Conservation (phyloP, 2,329 filamentous ascomycete species). For the Ophiostoma piceae region DNA sequence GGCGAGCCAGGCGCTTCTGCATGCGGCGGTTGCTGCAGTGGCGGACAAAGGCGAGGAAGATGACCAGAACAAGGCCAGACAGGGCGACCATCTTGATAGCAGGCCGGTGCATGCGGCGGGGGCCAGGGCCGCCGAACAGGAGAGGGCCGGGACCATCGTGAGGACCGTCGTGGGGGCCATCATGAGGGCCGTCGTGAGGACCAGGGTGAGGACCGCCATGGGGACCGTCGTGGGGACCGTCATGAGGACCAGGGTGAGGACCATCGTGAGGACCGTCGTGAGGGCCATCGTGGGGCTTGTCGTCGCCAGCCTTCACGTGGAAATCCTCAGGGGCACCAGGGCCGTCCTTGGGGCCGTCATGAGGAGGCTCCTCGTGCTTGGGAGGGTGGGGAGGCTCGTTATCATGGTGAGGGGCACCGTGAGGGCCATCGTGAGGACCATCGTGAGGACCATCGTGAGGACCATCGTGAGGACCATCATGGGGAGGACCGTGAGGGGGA, state of each 20-base stretch:
- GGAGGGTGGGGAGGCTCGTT: background rate
- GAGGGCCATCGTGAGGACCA: background rate
- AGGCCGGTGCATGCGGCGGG: background rate
- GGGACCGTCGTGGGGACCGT: background rate
- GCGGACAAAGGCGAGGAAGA: slow-evolving; percentile 29
- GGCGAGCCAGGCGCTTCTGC: slow-evolving; percentile 19
- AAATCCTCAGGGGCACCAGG: background rate
- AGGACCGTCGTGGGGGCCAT: background rate
- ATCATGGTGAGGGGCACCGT: background rate
- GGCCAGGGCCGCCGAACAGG: background rate
- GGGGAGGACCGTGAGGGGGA: background rate
- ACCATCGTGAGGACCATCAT: background rate
- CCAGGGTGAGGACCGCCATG: background rate
- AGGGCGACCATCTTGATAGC: slow-evolving; percentile 18
- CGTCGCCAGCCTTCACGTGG: background rate
- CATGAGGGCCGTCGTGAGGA: background rate
- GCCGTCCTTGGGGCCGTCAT: slow-evolving; percentile 11
- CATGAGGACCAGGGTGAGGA: background rate
- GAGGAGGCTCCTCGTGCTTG: background rate
- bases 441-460: background rate
- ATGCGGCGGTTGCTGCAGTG: slow-evolving; percentile 30
- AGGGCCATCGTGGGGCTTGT: background rate
- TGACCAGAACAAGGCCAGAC: slow-evolving; percentile 29
- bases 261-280: background rate
- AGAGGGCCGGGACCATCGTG: background rate